Base-by-base conservation (phyloP, 208 protist species). In the Phytomonas francai region DNA sequence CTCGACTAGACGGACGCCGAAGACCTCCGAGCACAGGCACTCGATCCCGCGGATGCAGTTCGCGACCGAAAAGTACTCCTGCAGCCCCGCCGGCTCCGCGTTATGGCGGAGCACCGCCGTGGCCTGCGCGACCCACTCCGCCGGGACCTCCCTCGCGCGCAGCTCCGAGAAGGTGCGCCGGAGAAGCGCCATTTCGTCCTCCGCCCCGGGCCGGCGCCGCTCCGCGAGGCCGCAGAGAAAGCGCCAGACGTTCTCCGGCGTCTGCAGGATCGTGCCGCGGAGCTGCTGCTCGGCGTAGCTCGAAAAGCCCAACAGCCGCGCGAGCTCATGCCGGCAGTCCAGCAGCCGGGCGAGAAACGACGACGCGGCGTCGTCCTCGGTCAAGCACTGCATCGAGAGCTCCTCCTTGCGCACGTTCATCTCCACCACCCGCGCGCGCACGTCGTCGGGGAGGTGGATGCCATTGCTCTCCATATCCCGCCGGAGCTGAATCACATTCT, bases 381-480 rank as follows among this genome's bases (percentile, higher is more conserved):
- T 89, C 67, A 96, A 57, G 68, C 92, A 93, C 28, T 81, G 83
- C 80, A 92, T 92, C 31, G 83, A 80, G 32, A 96, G 81, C 64
- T 87, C 79, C 70, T 97, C 88, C 76, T 93, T 93, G 68, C 95
- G 84, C 62, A 94, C 88, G 71, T 92, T 94, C 77, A 94, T 88
- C 64, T 92, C 81, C 22, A 82, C 86, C 45, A 96, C 83, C 61
- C 86, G 84, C 32, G 79, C 83, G 22, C 90, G 80, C 65, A 91
- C 70, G 42, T 63, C 68, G 71, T 96, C 87, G 28, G 84, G 80
- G 4, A 97, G 78, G 74, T 96, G 88, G 62, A 96, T 97, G 33
- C 89, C 89, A 70, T 95, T 95, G 70, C 83, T 92, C 74, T 97
- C 91, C 93, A 97, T 97, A 66, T 97, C 91, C 30, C 88, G 78